These are phyloP conservation scores for Monilinia laxa DNA, from an alignment of 2,329 filamentous ascomycete species.

Conservation along the genomic window DNA sequence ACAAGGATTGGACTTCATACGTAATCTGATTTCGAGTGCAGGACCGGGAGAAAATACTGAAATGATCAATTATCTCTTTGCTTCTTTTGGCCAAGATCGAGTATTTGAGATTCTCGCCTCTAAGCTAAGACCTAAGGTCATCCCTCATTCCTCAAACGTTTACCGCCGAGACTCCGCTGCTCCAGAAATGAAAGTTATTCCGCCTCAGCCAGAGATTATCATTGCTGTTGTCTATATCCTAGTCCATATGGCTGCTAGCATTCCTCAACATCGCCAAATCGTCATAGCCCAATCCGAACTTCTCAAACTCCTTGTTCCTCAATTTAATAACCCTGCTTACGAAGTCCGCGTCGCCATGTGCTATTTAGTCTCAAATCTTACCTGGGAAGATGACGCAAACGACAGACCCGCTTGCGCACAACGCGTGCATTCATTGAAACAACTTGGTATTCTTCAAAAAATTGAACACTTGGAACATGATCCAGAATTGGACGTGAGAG, in stretches of 20 bases:
- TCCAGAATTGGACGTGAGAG: conserved; percentile 74
- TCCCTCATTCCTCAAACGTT: conserved; percentile 48
- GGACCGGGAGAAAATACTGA: conserved; percentile 52
- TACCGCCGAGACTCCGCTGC: conserved; percentile 45
- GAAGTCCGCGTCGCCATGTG: conserved; percentile 77
- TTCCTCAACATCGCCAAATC: conserved; percentile 73
- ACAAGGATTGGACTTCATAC: conserved; percentile 83
- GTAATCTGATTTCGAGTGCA: conserved; percentile 76
- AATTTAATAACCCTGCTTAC: conserved; percentile 70
- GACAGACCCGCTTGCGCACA: conserved; percentile 65
- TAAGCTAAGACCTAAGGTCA: conserved; percentile 66
- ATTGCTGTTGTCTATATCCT: conserved; percentile 77
- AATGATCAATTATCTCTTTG: conserved; percentile 85
- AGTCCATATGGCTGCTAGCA: conserved; percentile 82
- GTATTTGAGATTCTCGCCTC: conserved; percentile 78
- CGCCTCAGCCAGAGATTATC: conserved; percentile 68
- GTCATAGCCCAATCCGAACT: conserved; percentile 75
- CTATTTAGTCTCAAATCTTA: conserved; percentile 82
- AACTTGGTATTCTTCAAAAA: conserved; percentile 68
- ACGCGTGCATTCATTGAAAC: conserved; percentile 67
- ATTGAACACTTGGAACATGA: conserved; percentile 66
- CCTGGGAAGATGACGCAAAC: conserved; percentile 72
- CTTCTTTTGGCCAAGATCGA: conserved; percentile 69
- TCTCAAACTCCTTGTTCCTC: conserved; percentile 67
- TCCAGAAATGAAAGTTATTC: conserved; percentile 51